These are phyloP conservation scores for Alternaria brassicae DNA, from an alignment of 2,329 filamentous ascomycete genomes.

Conservation along the genomic window DNA sequence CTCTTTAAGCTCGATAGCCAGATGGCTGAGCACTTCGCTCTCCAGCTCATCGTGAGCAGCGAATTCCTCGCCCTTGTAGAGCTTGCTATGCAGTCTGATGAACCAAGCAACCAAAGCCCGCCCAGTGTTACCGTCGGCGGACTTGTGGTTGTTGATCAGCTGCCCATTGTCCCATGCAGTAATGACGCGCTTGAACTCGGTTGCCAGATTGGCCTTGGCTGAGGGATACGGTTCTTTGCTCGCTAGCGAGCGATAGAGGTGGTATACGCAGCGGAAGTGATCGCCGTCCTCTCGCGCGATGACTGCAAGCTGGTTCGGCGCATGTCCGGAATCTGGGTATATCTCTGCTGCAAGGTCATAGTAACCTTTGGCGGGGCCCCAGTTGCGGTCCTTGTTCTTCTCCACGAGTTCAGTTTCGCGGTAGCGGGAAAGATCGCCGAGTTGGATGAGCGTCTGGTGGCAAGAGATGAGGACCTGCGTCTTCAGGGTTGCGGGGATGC, in stretches of 20 bases:
- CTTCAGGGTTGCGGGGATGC: conserved; percentile 59
- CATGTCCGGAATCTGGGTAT: conserved; percentile 77
- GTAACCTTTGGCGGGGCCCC: conserved; percentile 80
- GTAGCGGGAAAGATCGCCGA: conserved; percentile 91
- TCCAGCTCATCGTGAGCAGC: conserved; percentile 81
- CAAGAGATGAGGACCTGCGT: conserved; percentile 74
- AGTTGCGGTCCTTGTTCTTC: conserved; percentile 75
- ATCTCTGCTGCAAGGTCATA: conserved; percentile 83
- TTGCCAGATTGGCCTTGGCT: conserved; percentile 77
- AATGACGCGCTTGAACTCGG: conserved; percentile 75
- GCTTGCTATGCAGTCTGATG: conserved; percentile 82
- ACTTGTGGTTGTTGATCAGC: conserved; percentile 53
- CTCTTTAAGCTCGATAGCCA: conserved; percentile 75
- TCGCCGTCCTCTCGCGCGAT: conserved; percentile 79
- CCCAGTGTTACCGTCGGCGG: conserved; percentile 58
- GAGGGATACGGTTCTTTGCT: conserved; percentile 76
- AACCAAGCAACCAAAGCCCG: conserved; percentile 81
- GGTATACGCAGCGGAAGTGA: conserved; percentile 85
- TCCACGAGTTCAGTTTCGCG: conserved; percentile 72
- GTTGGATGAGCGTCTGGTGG: conserved; percentile 81
- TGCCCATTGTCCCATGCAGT: conserved; percentile 64
- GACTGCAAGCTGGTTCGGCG: conserved; percentile 90
- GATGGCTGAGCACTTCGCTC: conserved; percentile 79
- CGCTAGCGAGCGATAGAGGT: conserved; percentile 83
- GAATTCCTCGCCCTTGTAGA: conserved; percentile 79